phyloP scores from a whole-genome alignment of 1,284 basidiomycete species.

The Pseudozyma thailandica region DNA sequence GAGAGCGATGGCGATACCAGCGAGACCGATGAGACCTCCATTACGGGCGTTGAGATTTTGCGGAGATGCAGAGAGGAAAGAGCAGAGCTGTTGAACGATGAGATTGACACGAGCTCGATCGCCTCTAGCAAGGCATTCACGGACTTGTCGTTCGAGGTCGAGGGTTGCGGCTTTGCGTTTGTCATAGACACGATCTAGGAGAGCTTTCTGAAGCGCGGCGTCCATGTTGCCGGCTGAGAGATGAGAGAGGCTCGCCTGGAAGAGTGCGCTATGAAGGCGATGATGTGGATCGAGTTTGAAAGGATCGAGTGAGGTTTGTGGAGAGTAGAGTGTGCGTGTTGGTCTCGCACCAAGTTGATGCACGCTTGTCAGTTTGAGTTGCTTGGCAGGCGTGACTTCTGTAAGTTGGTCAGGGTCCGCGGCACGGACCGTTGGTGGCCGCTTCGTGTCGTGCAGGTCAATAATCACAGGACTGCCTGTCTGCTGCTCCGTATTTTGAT shows the following conservation, averaged over 20 bases:
- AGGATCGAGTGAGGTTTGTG: too few relatives aligned
- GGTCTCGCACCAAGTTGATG: too few relatives aligned
- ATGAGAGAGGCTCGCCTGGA: too few relatives aligned
- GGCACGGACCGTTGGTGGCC: too few relatives aligned
- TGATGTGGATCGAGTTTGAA: too few relatives aligned
- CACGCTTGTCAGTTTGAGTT: too few relatives aligned
- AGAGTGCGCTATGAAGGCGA: background rate
- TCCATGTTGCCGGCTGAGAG: conserved; percentile 25
- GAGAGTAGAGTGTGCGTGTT: too few relatives aligned
- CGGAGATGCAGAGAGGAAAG: conserved; percentile 68
- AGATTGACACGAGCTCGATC: conserved; percentile 83
- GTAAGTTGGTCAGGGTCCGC: too few relatives aligned
- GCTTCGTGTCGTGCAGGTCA: too few relatives aligned
- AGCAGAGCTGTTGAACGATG: conserved; percentile 93
- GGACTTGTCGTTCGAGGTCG: conserved; percentile 94
- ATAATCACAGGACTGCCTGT: too few relatives aligned
- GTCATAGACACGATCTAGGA: conserved; percentile 76
- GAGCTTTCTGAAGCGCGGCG: conserved; percentile 63
- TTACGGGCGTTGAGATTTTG: conserved; percentile 79
- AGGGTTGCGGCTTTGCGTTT: conserved; percentile 94
- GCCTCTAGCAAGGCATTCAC: conserved; percentile 82
- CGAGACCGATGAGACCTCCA: conserved; percentile 94
- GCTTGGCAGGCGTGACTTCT: too few relatives aligned
- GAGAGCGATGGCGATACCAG: conserved; percentile 93
- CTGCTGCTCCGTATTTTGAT: too few relatives aligned